Evolutionary conservation across 2,329 filamentous ascomycete genomes (phyloP), one percentile per base, ranked within the genome.

Genomic region (Septoria linicola): DNA sequence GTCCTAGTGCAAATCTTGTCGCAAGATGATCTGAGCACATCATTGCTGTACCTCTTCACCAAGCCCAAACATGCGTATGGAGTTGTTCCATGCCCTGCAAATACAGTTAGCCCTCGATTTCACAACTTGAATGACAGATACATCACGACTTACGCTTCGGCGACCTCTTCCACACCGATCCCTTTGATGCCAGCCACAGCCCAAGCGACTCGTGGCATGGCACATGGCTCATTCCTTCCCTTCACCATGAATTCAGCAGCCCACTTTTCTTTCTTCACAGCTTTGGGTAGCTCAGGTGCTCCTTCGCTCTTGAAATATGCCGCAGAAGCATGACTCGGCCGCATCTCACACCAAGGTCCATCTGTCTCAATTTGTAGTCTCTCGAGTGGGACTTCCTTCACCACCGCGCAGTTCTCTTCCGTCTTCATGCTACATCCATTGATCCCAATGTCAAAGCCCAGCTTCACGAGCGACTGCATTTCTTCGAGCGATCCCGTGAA

Each of bases 401-500:
- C 89, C 2, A 96, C 91, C 11, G 81, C 84, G 34, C 95, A 81
- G 63, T 97, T 99, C 67, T 96, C 89, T 8, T 80, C 84, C 4
- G 89, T 97, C 78, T 97, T 99, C 76, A 99, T 81, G 64, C 88
- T 95, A 71, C 93, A 99, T 3, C 93, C 93, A 66, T 99, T 99
- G 54, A 96, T 82, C n/a, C 93, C 92, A 54, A 99, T 84, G 70
- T 96, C 86, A 47, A 96, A 80, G 0, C 91, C 92, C 39, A 95
- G 70, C 1, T 82, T 83, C 62, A 95, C 83, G 49, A 97, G 74
- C 59, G 88, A 82, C 49, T 79, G 74, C 86, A 96, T 92, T 72
- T 96, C 93, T 49, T 87, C 88, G 11, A 83, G 71, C 0, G 89
- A 89, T 2, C 93, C 93, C 0, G 93, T 99, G 65, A 99, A 99